These are phyloP conservation scores for Populus tomentosa DNA, from an alignment of 441 rosid genomes.

Conservation along the genomic window DNA sequence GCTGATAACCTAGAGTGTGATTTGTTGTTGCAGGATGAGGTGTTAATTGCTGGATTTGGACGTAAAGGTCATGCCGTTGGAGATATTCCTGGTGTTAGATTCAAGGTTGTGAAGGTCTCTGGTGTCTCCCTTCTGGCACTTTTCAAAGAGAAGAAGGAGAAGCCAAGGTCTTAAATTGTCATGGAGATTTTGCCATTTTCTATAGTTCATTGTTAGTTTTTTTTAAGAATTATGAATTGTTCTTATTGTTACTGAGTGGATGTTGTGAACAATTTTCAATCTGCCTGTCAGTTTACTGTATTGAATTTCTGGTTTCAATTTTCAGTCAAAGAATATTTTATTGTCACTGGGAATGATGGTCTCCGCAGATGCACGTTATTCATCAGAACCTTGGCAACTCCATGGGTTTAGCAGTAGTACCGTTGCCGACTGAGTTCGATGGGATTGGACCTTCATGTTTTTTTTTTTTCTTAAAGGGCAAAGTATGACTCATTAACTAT, in stretches of 20 bases:
- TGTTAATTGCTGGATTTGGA: conserved; percentile 78
- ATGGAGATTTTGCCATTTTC: background rate
- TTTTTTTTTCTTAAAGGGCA: too few species aligned
- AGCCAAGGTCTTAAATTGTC: conserved; percentile 60
- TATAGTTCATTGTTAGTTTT: conserved; percentile 8
- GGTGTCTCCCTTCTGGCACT: conserved; percentile 77
- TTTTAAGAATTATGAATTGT: conserved; percentile 8
- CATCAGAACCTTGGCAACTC: too few species aligned
- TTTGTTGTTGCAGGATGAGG: conserved; percentile 50
- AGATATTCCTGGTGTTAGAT: conserved; percentile 80
- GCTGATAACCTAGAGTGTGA: background rate
- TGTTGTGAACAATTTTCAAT: conserved; percentile 14
- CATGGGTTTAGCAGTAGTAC: too few species aligned
- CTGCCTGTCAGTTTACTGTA: conserved; percentile 12
- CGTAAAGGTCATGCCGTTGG: conserved; percentile 82
- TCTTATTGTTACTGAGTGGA: conserved; percentile 15
- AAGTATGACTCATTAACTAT: too few species aligned
- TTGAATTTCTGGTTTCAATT: conserved; percentile 4
- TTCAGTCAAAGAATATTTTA: background rate
- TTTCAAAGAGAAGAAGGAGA: conserved; percentile 84
- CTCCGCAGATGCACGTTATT: too few species aligned
- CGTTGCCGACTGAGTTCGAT: too few species aligned
- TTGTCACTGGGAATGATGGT: too few species aligned
- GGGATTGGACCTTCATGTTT: too few species aligned
- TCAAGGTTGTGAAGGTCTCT: conserved; percentile 80